Evolutionary conservation across 2,329 filamentous ascomycete species (phyloP), one percentile per base, ranked within the genome.

Genomic region (Stachybotrys elegans): DNA sequence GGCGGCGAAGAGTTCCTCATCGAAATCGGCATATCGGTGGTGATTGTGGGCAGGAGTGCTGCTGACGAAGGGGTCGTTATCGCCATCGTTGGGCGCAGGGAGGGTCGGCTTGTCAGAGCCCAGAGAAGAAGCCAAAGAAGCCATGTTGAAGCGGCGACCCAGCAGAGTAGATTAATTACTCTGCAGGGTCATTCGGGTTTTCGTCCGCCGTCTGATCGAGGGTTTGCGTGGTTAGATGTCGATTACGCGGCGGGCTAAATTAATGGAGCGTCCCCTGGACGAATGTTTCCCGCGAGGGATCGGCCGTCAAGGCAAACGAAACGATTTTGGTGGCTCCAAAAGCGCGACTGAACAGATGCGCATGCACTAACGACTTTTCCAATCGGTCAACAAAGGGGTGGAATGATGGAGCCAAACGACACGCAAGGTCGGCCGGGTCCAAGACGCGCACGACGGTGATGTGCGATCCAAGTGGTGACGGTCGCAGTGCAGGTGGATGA

Each of bases 11-110:
- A 88, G 70, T 42, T 92, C 83, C 40, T 81, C 80, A 63, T 95
- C 89, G 61, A 95, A 94, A 51, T 81, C 79, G 44, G 88, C 90
- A 65, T 88, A 93, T 52, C 90, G 84, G 52, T 91, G 80, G 49
- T 75, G 73, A 23, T 62, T 63, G 21, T 70, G 57, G 32, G 67
- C 68, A 20, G 71, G 63, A 5, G 70, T 63, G 51, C 56, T 67
- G 47, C 72, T 66, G 47, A 81, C 64, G 57, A 85, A 84, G 36
- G 81, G 81, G 51, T 85, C 81, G 56, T 74, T 60, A 45, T 57
- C 53, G 50, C 53, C 58, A 48, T 58, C 59, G 44, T 48, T 57
- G 29, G 65, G 65, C 45, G 58, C 65, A 47, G 66, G 56, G 58
- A 72, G 62, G 55, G 63, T 63, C 39, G 66, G 64, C 54, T 63